phyloP scores from a whole-genome alignment of 352 stramenopile genomes.

The Phytophthora sp. region DNA sequence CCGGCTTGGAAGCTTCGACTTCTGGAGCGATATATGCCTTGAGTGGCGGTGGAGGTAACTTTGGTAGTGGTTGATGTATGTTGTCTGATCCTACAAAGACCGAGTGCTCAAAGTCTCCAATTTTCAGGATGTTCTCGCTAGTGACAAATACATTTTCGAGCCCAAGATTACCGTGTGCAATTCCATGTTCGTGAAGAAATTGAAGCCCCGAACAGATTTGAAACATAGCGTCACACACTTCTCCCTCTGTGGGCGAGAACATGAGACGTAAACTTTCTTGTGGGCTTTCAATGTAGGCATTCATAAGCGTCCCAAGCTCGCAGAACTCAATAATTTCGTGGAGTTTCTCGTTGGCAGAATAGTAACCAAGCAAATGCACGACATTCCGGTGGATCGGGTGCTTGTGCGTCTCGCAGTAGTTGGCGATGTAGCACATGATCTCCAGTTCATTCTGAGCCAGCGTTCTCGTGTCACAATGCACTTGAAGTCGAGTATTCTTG shows the following conservation, averaged over 20 bases:
- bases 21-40: constrained; percentile 65
- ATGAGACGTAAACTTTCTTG: constrained; percentile 50
- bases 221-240: constrained; percentile 61
- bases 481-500: constrained; percentile 52
- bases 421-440: constrained; percentile 62
- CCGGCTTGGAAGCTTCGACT: constrained; percentile 34
- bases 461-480: constrained; percentile 43
- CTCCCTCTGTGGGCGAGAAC: constrained; percentile 41
- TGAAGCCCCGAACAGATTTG: constrained; percentile 87
- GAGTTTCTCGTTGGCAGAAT: constrained; percentile 48
- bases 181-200: constrained; percentile 62
- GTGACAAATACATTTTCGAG: constrained; percentile 84
- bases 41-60: constrained; percentile 37
- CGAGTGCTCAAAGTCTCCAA: constrained; percentile 70
- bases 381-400: constrained; percentile 54
- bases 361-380: constrained; percentile 63
- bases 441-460: constrained; percentile 64
- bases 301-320: constrained; percentile 59
- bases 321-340: constrained; percentile 73
- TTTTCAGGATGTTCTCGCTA: constrained; percentile 59
- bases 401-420: constrained; percentile 46
- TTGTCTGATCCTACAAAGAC: constrained; percentile 69
- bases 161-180: constrained; percentile 71
- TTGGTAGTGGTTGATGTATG: constrained; percentile 26
- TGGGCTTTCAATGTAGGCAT: constrained; percentile 54